These are phyloP conservation scores for Thielaviopsis musarum DNA, from an alignment of 2,329 filamentous ascomycete genomes.

Conservation along the genomic window DNA sequence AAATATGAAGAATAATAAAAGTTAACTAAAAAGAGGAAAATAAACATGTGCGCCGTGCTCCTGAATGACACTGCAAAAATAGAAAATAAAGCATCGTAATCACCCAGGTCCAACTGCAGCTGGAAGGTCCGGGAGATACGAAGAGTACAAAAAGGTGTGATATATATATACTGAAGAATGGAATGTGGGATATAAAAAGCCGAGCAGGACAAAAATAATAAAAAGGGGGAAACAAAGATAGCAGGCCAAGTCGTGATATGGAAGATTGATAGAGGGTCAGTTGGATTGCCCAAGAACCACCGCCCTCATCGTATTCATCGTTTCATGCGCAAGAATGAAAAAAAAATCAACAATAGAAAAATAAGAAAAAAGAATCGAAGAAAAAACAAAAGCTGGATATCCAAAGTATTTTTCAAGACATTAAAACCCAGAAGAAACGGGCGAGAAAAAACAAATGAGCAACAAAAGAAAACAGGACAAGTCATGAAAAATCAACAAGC, in stretches of 20 bases:
- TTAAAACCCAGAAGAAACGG: not conserved
- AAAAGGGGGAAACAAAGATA: conserved; percentile 11
- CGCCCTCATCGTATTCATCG: not conserved
- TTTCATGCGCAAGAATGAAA: not conserved
- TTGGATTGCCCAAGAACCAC: not conserved
- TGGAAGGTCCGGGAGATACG: too few species aligned
- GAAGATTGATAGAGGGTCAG: too few species aligned
- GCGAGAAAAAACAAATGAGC: not conserved
- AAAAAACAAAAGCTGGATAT: not conserved
- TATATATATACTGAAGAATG: too few species aligned
- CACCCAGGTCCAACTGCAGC: too few species aligned
- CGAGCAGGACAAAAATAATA: conserved; percentile 11
- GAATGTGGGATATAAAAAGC: too few species aligned
- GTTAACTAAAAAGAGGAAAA: not conserved
- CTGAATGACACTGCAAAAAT: conserved; percentile 1
- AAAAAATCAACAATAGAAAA: not conserved
- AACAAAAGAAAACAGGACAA: not conserved
- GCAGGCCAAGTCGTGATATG: too few species aligned
- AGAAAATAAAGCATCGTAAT: not conserved
- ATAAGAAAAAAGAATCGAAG: not conserved
- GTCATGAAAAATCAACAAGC: conserved; percentile 4
- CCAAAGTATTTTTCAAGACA: too few species aligned
- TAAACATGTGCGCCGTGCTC: conserved; percentile 2
- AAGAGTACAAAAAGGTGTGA: too few species aligned
- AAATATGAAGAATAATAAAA: conserved; percentile 3